Evolutionary conservation across 805 yeast genomes (phyloP).

Genomic region (Pichia membranifaciens): DNA sequence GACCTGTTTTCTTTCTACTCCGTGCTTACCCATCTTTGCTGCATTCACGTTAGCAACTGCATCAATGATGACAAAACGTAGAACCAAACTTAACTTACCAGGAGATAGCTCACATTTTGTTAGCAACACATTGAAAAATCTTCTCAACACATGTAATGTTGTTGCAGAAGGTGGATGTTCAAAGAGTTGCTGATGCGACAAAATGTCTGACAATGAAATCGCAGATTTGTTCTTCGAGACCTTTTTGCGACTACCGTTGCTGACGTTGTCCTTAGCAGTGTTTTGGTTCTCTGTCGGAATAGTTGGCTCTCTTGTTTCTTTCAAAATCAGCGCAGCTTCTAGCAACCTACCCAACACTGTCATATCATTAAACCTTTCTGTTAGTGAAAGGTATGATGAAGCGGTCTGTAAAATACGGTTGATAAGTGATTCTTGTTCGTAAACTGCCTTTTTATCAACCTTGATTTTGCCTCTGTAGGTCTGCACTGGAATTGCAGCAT

Average conservation of each 20-base stretch:
- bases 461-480: conserved; percentile 34
- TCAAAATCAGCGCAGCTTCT: conserved; percentile 47
- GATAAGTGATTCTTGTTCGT: conserved; percentile 28
- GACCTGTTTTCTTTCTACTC: conserved; percentile 28
- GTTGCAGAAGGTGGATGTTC: conserved; percentile 33
- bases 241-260: conserved; percentile 10
- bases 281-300: conserved; percentile 1
- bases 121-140: conserved; percentile 46
- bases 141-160: conserved; percentile 33
- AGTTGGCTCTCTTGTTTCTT: conserved; percentile 33
- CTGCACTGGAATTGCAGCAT: conserved; percentile 52
- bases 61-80: conserved; percentile 37
- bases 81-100: conserved; percentile 57
- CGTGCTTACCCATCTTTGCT: conserved; percentile 24
- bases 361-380: conserved; percentile 37
- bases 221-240: conserved; percentile 33
- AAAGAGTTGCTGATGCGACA: conserved; percentile 60
- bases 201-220: conserved; percentile 59
- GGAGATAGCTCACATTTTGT: conserved; percentile 49
- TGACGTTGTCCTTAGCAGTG: background rate
- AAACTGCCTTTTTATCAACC: conserved; percentile 31
- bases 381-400: conserved; percentile 21
- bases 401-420: conserved; percentile 28
- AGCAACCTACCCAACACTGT: conserved; percentile 50
- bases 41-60: conserved; percentile 29